A percentile compares a stretch with the other conserved stretches of the same genome.
These are phyloP conservation scores for Bjerkandera adusta DNA, from an alignment of 1,284 basidiomycete genomes.

Conservation along the genomic window DNA sequence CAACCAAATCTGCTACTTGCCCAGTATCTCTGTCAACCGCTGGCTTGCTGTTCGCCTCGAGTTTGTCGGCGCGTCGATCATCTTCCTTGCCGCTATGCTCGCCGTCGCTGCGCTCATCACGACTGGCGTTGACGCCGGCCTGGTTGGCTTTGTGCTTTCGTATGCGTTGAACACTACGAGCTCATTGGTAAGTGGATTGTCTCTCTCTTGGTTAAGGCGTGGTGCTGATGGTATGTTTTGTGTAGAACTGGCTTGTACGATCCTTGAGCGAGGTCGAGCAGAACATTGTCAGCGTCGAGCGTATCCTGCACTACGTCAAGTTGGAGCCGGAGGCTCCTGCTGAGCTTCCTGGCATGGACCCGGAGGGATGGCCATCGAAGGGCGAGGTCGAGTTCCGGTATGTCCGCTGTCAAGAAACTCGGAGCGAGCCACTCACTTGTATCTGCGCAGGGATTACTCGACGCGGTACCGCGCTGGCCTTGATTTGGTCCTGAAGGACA, in stretches of 20 bases:
- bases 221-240: slow-evolving; percentile 11
- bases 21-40: slow-evolving; percentile 72
- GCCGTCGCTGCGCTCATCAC: slow-evolving; percentile 72
- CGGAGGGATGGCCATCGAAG: slow-evolving; percentile 72
- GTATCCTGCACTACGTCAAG: slow-evolving; percentile 74
- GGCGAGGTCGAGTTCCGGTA: slow-evolving; percentile 80
- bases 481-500: slow-evolving; percentile 73
- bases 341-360: slow-evolving; percentile 65
- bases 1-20: slow-evolving; percentile 82
- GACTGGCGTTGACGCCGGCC: slow-evolving; percentile 80
- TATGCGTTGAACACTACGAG: slow-evolving; percentile 84
- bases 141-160: slow-evolving; percentile 89
- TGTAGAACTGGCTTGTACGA: slow-evolving; percentile 86
- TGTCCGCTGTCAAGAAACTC: slow-evolving; percentile 19
- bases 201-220: slow-evolving; percentile 2
- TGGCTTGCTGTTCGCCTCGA: slow-evolving; percentile 84
- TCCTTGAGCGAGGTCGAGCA: slow-evolving; percentile 91
- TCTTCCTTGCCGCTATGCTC: slow-evolving; percentile 70
- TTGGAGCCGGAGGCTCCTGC: slow-evolving; percentile 77
- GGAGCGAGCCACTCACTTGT: background rate
- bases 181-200: slow-evolving; percentile 49
- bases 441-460: slow-evolving; percentile 58
- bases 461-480: slow-evolving; percentile 84
- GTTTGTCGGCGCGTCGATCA: slow-evolving; percentile 81
- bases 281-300: slow-evolving; percentile 89